phyloP scores from a whole-genome alignment of 148 eudicot genomes.

The Cornus suecica region DNA sequence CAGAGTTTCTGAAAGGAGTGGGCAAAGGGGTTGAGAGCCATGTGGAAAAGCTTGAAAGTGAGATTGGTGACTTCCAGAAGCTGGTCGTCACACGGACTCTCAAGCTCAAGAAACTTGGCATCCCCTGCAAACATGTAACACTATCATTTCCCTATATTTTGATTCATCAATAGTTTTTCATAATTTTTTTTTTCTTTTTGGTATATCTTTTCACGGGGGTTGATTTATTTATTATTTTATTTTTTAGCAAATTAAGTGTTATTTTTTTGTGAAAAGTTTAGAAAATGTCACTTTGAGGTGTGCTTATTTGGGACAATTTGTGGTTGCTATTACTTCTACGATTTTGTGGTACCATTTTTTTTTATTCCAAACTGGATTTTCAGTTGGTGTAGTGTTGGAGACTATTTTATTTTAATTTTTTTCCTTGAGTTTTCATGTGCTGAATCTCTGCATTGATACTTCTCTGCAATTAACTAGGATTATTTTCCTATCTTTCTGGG shows the following conservation, averaged over 20 bases:
- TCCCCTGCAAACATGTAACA: conserved; percentile 73
- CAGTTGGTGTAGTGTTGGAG: background rate
- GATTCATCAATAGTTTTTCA: background rate
- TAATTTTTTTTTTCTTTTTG: too few species aligned
- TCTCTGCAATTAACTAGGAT: background rate
- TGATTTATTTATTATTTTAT: too few species aligned
- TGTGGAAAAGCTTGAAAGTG: conserved; percentile 68
- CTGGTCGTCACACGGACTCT: conserved; percentile 69
- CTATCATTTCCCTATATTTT: background rate
- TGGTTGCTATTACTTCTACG: background rate
- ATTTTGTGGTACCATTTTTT: background rate
- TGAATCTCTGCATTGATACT: background rate
- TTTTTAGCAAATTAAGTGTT: background rate
- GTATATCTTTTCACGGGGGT: background rate
- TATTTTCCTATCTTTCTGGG: too few species aligned
- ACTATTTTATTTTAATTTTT: too few species aligned
- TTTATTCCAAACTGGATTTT: background rate
- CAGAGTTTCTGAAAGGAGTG: conserved; percentile 75
- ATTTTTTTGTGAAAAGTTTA: background rate
- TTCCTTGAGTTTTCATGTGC: background rate
- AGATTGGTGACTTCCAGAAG: conserved; percentile 71
- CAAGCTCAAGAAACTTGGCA: conserved; percentile 79
- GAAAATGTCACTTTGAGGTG: too few species aligned
- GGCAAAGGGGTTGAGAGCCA: conserved; percentile 71
- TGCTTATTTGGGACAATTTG: too few species aligned